A percentile compares a stretch with the other conserved stretches of the same genome.
Conservation (phyloP, 768 basidiomycete genomes). For the Termitomyces sp. region DNA sequence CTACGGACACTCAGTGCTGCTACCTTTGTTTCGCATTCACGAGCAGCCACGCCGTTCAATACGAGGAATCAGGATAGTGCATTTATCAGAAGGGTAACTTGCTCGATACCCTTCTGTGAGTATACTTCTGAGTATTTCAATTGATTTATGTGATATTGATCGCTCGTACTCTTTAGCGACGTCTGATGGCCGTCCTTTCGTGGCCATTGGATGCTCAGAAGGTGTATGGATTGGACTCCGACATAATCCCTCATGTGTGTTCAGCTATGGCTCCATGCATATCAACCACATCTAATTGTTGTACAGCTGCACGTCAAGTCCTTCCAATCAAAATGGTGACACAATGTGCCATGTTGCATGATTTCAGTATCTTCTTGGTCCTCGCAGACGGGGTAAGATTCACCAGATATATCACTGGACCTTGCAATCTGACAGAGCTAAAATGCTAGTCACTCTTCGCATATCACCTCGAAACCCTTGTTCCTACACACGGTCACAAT, state of each 20-base stretch:
- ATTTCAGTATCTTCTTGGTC: constrained; percentile 94
- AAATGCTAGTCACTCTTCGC: constrained; percentile 70
- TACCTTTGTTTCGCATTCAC: constrained; percentile 73
- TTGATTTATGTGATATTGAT: background rate
- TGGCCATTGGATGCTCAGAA: constrained; percentile 91
- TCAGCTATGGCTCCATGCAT: background rate
- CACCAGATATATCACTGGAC: background rate
- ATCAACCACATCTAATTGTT: background rate
- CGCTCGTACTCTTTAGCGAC: constrained; percentile 49
- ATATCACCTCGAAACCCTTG: constrained; percentile 91
- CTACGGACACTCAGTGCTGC: constrained; percentile 82
- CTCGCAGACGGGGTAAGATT: constrained; percentile 75
- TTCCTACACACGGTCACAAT: constrained; percentile 41
- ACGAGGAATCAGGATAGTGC: constrained; percentile 61
- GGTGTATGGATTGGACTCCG: constrained; percentile 97
- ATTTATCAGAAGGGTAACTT: constrained; percentile 80
- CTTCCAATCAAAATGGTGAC: constrained; percentile 90
- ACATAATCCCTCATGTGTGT: constrained; percentile 76
- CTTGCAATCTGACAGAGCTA: background rate
- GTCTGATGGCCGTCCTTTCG: constrained; percentile 74
- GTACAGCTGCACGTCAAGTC: constrained; percentile 80
- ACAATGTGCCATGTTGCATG: constrained; percentile 91
- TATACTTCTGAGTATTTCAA: constrained; percentile 12
- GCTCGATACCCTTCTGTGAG: constrained; percentile 87
- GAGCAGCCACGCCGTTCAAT: constrained; percentile 35